A percentile compares a stretch with the other conserved stretches of the same genome.
Evolutionary conservation across 257 asterid genomes (phyloP).

Genomic region (Paraleonurus japonicus): DNA sequence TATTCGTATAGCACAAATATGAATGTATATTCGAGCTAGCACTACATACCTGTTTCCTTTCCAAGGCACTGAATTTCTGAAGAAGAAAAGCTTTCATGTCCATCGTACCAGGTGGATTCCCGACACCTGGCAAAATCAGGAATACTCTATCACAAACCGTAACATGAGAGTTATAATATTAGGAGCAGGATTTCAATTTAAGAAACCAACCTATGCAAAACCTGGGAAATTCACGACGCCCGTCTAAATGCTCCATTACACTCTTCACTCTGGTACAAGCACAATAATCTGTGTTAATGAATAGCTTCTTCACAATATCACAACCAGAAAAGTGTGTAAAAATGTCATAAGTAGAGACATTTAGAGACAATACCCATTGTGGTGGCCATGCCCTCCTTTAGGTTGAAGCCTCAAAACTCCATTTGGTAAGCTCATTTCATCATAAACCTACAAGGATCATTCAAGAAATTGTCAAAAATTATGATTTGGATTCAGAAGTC

Average conservation of each 20-base stretch:
- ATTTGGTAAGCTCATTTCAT: slow-evolving; percentile 95
- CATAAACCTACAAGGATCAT: slow-evolving; percentile 58
- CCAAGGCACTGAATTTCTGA: slow-evolving; percentile 79
- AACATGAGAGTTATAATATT: not conserved
- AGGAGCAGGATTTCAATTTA: slow-evolving; percentile 6
- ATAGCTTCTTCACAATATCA: not conserved
- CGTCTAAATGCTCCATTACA: slow-evolving; percentile 87
- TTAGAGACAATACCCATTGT: slow-evolving; percentile 71
- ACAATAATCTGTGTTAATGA: slow-evolving; percentile 5
- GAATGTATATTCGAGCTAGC: too few species aligned
- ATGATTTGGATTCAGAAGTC: not conserved
- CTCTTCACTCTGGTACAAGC: slow-evolving; percentile 70
- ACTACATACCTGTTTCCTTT: slow-evolving; percentile 62
- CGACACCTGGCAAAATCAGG: slow-evolving; percentile 54
- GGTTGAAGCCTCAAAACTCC: slow-evolving; percentile 94
- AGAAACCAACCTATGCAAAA: slow-evolving; percentile 73
- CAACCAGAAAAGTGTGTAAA: not conserved
- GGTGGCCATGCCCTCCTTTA: slow-evolving; percentile 97
- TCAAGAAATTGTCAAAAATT: slow-evolving; percentile 1
- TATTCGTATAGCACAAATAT: too few species aligned
- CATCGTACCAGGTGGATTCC: slow-evolving; percentile 95
- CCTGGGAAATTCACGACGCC: slow-evolving; percentile 86
- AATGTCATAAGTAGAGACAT: slow-evolving; percentile 1
- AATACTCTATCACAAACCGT: slow-evolving; percentile 7
- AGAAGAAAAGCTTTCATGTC: slow-evolving; percentile 93